Evolutionary conservation across 2,329 filamentous ascomycete species (phyloP).

Genomic region (Mycogone perniciosa): DNA sequence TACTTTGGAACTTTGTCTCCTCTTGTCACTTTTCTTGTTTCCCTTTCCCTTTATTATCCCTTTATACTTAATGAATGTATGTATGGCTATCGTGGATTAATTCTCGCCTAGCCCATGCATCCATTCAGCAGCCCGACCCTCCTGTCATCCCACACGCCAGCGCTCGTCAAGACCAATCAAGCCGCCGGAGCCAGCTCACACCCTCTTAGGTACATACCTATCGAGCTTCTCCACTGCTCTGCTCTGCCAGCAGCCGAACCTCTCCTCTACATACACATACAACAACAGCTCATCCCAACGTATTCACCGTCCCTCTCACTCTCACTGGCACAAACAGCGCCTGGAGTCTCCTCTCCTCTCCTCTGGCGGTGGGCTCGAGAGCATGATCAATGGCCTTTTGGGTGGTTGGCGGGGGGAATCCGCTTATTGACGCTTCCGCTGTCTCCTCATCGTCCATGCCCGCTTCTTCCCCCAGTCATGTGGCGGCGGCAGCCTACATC

Average conservation of each 20-base stretch:
- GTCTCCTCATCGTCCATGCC: conserved; percentile 3
- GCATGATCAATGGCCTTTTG: conserved; percentile 37
- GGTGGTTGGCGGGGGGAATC: conserved; percentile 30
- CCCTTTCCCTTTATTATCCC: background rate
- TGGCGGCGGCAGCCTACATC: conserved; percentile 9
- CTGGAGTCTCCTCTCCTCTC: background rate
- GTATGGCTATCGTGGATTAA: conserved; percentile 4
- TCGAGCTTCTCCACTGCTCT: no score
- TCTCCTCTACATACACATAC: no score
- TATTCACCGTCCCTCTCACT: background rate
- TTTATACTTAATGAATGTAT: background rate
- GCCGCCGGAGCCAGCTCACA: no score
- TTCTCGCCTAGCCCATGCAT: background rate
- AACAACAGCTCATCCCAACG: no score
- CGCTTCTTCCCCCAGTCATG: conserved; percentile 1
- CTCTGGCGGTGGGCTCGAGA: conserved; percentile 9
- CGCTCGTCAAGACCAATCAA: no score
- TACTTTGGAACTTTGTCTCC: background rate
- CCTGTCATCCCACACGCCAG: background rate
- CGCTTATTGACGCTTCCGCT: conserved; percentile 20
- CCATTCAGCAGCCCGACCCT: background rate
- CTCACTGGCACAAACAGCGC: background rate
- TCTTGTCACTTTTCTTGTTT: background rate
- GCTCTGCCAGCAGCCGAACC: no score
- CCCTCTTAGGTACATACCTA: no score